Base-by-base conservation (phyloP, 2,329 filamentous ascomycete species). In the Teratosphaeria epicoccoides region DNA sequence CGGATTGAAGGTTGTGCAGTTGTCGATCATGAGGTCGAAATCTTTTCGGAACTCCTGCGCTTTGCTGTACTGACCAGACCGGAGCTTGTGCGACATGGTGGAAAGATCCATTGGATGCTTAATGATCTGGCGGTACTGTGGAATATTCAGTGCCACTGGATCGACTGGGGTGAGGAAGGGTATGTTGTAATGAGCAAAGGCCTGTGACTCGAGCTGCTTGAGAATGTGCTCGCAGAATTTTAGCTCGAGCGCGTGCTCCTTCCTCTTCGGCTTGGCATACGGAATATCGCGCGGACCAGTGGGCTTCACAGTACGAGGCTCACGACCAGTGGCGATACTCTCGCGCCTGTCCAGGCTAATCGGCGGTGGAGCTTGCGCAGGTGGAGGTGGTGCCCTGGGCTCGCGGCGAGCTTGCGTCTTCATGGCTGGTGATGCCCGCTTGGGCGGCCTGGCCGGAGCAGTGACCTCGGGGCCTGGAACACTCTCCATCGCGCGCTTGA, bases 91-190 rank as follows among this genome's bases (percentile, higher is more conserved):
- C 29, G 80, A 76, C 64, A 95, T 85, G n/a, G 88, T 95, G 14
- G 79, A 76, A 47, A 96, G 76, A 67, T 98, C 91, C 91, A 97
- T 98, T 0, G 93, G 93, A 66, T 90, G 88, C 75, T 95, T 97
- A 72, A 98, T 89, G 55, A 97, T 76, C 63, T 85, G 88, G 67
- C 93, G 88, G 67, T 98, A 98, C 23, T 85, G 84, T 0, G 93
- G 93, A 54, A 97, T 96, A 66, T 91, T 89, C 50, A 97, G 74
- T 0, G 90, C 91, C 29, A 97, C 90, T 0, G 93, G 89, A 66
- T 98, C 93, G 20, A 98, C 93, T 0, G 93, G 87, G 6, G 79
- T 73, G 61, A 88, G 73, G 72, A 98, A 98, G 53, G 87, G 84
- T 51, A 78, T 77, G 43, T 88, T 88, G 58, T 84, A 73, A 1